Percentiles rank a stretch among this genome's conserved stretches.
phyloP scores from a whole-genome alignment of 805 yeast genomes.

The Lachancea nothofagi region DNA sequence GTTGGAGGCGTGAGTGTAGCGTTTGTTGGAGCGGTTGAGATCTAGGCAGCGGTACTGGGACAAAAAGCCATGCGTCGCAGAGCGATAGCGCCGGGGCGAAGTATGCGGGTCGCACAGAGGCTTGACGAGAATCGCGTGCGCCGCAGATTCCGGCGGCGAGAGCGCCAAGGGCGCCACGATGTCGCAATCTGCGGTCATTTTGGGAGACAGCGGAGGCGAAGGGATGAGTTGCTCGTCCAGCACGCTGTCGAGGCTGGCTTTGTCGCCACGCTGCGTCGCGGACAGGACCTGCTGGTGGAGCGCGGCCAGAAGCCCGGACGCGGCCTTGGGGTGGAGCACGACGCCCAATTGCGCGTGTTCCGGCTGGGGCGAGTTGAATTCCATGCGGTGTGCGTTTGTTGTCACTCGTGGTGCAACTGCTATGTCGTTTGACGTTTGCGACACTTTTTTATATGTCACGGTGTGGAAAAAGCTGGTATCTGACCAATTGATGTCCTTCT shows the following conservation, averaged over 20 bases:
- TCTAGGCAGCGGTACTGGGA: constrained; percentile 23
- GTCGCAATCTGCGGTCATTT: constrained; percentile 5
- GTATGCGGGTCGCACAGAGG: constrained; percentile 20
- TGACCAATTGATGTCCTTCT: too few relatives aligned
- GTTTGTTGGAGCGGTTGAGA: constrained; percentile 7
- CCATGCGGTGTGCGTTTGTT: constrained; percentile 16
- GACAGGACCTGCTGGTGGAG: constrained; percentile 16
- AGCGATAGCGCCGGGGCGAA: constrained; percentile 17
- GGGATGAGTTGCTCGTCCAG: constrained; percentile 27
- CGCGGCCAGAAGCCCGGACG: constrained; percentile 14
- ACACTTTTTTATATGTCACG: too few relatives aligned
- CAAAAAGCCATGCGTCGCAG: constrained; percentile 17
- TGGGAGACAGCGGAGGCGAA: constrained; percentile 34
- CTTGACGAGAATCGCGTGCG: constrained; percentile 16
- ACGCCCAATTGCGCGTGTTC: constrained; percentile 30
- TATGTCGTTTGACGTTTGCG: neutral
- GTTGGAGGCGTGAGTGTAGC: constrained; percentile 3
- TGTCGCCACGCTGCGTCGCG: too few relatives aligned
- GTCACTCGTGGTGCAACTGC: neutral
- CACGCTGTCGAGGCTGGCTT: constrained; percentile 16
- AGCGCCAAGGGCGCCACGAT: neutral
- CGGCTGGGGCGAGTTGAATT: constrained; percentile 31
- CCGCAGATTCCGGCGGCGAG: neutral
- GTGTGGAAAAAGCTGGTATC: too few relatives aligned
- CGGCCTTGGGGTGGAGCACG: constrained; percentile 15